phyloP scores from a whole-genome alignment of 169 alveolate species.

The Toxoplasma gondii region DNA sequence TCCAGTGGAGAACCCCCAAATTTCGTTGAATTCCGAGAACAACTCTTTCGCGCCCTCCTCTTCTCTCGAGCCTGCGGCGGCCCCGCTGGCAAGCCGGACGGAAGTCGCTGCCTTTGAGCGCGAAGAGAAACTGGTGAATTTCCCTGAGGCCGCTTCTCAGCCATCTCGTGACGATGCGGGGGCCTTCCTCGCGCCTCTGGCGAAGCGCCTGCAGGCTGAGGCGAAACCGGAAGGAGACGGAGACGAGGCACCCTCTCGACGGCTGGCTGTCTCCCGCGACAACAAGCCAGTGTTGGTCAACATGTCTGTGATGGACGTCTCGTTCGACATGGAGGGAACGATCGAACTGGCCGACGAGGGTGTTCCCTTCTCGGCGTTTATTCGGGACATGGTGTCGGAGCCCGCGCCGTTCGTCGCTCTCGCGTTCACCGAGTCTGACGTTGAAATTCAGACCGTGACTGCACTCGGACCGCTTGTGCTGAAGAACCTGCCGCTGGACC shows the following conservation, averaged over 20 bases:
- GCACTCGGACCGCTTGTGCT: slow-evolving; percentile 1
- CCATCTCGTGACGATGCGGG: background rate
- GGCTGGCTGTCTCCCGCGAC: background rate
- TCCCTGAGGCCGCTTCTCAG: background rate
- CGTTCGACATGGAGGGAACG: slow-evolving; percentile 2
- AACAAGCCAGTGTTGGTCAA: background rate
- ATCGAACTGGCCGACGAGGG: background rate
- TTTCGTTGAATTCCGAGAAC: background rate
- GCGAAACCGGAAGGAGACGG: too few species aligned
- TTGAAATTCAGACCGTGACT: background rate
- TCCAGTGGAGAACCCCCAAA: background rate
- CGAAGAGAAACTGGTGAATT: background rate
- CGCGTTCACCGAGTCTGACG: slow-evolving; percentile 27
- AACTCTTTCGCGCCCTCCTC: background rate
- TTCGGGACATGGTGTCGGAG: slow-evolving; percentile 16
- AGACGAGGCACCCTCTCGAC: background rate
- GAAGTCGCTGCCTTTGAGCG: background rate
- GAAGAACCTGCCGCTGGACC: background rate
- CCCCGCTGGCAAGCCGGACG: background rate
- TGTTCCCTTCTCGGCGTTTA: background rate
- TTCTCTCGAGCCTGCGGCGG: too few species aligned
- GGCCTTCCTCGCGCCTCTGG: background rate
- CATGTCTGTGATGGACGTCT: background rate
- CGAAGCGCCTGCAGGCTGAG: background rate
- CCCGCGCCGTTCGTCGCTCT: background rate